phyloP scores from a whole-genome alignment of 371 early-diverging fungal genomes.

The Mycotypha africana region DNA sequence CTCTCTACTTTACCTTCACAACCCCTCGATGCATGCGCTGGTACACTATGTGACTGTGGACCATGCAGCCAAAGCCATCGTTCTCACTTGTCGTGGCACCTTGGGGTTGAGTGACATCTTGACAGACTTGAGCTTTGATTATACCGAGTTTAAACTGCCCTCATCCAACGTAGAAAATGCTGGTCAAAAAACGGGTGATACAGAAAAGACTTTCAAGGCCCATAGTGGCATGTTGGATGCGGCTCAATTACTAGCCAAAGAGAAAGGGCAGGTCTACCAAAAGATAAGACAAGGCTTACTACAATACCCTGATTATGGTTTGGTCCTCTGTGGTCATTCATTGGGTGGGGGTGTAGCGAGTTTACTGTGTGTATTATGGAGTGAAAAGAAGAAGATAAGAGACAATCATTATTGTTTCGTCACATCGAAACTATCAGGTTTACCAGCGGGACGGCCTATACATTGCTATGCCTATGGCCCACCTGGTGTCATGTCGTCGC shows the following conservation, averaged over 20 bases:
- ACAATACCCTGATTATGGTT: constrained; percentile 64
- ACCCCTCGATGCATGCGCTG: constrained; percentile 66
- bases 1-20: constrained; percentile 24
- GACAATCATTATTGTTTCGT: constrained; percentile 45
- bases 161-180: neutral
- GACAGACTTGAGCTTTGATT: constrained; percentile 82
- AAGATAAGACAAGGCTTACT: constrained; percentile 61
- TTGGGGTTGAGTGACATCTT: constrained; percentile 83
- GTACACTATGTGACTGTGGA: constrained; percentile 87
- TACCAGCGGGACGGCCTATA: constrained; percentile 69
- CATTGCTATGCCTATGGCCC: constrained; percentile 76
- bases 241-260: constrained; percentile 60
- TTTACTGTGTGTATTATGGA: constrained; percentile 69
- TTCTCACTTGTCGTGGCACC: constrained; percentile 91
- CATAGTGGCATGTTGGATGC: constrained; percentile 79
- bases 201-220: constrained; percentile 40
- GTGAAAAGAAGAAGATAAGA: constrained; percentile 25
- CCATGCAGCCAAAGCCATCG: constrained; percentile 68
- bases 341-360: constrained; percentile 79
- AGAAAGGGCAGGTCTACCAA: constrained; percentile 61
- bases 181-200: no score
- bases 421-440: constrained; percentile 53
- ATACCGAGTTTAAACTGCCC: constrained; percentile 55
- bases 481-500: constrained; percentile 64
- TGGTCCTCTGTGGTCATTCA: constrained; percentile 78